phyloP scores from a whole-genome alignment of 2,329 filamentous ascomycete genomes.

The Keithomyces neogunnii region DNA sequence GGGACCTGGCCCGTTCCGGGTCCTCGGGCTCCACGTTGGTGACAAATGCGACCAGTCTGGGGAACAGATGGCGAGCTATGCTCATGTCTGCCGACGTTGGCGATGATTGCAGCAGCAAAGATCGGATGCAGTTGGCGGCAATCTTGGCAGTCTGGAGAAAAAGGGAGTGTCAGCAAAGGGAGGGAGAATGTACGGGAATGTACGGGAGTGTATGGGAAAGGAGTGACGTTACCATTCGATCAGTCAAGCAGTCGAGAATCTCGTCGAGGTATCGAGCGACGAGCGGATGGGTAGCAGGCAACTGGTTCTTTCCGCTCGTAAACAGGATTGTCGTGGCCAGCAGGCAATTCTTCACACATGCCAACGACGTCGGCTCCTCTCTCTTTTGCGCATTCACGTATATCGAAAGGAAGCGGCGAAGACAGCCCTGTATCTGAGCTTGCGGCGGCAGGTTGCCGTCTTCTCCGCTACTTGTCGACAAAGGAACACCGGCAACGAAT shows the following conservation, averaged over 20 bases:
- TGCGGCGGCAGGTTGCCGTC: slow-evolving; percentile 43
- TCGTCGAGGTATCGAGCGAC: slow-evolving; percentile 70
- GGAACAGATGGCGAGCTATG: slow-evolving; percentile 66
- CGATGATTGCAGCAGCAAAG: slow-evolving; percentile 62
- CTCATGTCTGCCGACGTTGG: slow-evolving; percentile 59
- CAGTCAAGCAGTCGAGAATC: slow-evolving; percentile 73
- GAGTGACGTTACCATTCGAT: slow-evolving; percentile 52
- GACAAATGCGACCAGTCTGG: slow-evolving; percentile 68
- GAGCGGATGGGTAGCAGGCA: slow-evolving; percentile 67
- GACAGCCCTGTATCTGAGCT: slow-evolving; percentile 69
- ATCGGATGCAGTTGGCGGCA: slow-evolving; percentile 81
- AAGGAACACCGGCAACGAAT: slow-evolving; percentile 71
- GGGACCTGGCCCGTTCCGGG: slow-evolving; percentile 63
- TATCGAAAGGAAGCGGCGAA: slow-evolving; percentile 75
- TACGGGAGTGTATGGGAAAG: not conserved
- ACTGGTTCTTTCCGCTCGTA: slow-evolving; percentile 65
- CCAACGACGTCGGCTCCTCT: slow-evolving; percentile 65
- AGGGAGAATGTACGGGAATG: not conserved
- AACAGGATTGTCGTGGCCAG: slow-evolving; percentile 84
- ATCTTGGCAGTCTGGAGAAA: slow-evolving; percentile 65
- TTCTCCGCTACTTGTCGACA: slow-evolving; percentile 27
- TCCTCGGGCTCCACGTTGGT: slow-evolving; percentile 65
- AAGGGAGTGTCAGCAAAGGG: not conserved
- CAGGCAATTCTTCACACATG: slow-evolving; percentile 88
- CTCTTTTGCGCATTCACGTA: slow-evolving; percentile 68